Evolutionary conservation across 306 rosid species (phyloP).

Genomic region (Myrica gale): DNA sequence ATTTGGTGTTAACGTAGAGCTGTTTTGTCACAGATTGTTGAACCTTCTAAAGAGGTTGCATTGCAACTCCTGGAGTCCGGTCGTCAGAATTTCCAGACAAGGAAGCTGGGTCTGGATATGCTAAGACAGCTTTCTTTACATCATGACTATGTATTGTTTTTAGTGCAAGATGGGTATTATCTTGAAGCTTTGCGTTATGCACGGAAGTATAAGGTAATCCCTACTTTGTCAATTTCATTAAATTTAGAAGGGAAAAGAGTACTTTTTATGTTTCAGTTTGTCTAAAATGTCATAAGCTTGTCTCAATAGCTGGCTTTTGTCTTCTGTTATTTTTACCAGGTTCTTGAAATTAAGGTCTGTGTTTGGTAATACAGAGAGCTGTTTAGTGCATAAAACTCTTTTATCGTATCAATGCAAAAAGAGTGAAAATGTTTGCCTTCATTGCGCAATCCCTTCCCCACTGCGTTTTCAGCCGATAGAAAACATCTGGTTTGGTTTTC

Average conservation of each 20-base stretch:
- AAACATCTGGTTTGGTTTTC: neutral
- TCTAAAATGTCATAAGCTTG: neutral
- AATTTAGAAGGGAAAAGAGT: neutral
- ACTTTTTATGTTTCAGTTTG: conserved; percentile 9
- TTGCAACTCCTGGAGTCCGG: conserved; percentile 90
- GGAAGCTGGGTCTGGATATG: conserved; percentile 96
- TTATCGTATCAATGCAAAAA: too few relatives aligned
- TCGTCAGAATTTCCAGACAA: conserved; percentile 59
- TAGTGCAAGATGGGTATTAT: conserved; percentile 88
- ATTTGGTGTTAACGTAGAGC: conserved; percentile 23
- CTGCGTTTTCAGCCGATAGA: neutral
- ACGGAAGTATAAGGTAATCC: conserved; percentile 70
- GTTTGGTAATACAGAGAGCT: neutral
- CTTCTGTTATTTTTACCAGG: neutral
- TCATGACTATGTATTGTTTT: conserved; percentile 74
- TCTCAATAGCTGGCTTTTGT: conserved; percentile 1
- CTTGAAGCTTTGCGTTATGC: conserved; percentile 87
- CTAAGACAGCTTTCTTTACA: conserved; percentile 87
- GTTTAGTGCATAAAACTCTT: neutral
- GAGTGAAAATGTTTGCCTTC: neutral
- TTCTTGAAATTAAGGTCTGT: neutral
- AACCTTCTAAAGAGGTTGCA: conserved; percentile 95
- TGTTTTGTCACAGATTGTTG: conserved; percentile 61
- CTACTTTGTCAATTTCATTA: conserved; percentile 20
- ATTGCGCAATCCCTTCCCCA: neutral